Conservation (phyloP, 495 filamentous ascomycete genomes). For the Hypoxylon crocopeplum region DNA sequence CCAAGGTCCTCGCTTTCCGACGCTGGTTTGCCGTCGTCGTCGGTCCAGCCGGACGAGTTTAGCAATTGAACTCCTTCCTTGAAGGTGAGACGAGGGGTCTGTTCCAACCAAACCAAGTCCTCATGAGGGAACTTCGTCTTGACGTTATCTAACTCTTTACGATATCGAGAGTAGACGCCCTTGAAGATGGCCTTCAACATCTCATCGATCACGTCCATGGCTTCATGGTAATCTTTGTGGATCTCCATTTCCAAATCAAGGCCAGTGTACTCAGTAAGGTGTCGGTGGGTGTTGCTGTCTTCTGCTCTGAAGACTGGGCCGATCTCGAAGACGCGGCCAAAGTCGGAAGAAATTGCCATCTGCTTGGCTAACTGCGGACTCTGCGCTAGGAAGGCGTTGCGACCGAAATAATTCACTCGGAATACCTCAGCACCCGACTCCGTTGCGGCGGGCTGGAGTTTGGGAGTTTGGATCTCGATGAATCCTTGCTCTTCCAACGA, state of each 20-base stretch:
- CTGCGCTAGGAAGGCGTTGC: constrained; percentile 87
- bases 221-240: constrained; percentile 88
- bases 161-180: constrained; percentile 72
- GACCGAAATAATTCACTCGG: constrained; percentile 90
- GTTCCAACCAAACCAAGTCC: constrained; percentile 74
- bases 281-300: constrained; percentile 94
- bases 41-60: constrained; percentile 78
- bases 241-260: constrained; percentile 96
- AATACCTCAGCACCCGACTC: constrained; percentile 96
- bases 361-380: constrained; percentile 95
- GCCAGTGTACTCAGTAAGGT: constrained; percentile 95
- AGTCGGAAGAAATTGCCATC: constrained; percentile 91
- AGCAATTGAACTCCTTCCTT: constrained; percentile 79
- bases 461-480: constrained; percentile 92
- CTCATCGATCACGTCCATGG: constrained; percentile 78
- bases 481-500: constrained; percentile 80
- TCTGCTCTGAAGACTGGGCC: constrained; percentile 97
- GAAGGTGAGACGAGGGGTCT: constrained; percentile 84
- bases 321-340: constrained; percentile 89
- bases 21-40: constrained; percentile 74
- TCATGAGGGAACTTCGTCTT: constrained; percentile 65
- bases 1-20: constrained; percentile 77
- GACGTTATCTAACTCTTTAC: constrained; percentile 71
- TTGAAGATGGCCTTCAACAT: constrained; percentile 90
- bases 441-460: constrained; percentile 86